Base-by-base conservation (phyloP, 179 eudicot genomes). In the Beta lomatogona region DNA sequence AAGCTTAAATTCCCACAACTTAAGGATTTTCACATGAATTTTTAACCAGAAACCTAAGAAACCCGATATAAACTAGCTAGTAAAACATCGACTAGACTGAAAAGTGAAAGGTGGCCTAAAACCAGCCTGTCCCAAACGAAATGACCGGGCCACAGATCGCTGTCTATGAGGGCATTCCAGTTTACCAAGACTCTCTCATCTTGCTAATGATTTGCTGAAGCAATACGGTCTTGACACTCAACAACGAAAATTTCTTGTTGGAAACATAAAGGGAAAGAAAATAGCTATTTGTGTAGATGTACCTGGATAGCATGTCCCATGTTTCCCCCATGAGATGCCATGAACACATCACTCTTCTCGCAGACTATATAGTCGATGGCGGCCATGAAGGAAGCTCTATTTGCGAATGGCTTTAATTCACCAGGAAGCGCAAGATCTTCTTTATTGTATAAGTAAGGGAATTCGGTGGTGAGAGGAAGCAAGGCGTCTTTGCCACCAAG, bases 261-360 rank as follows among this genome's bases (percentile, higher is more conserved):
- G 28, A 15, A 4, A 64, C 41, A 48, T 25, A 25, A 3, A 22
- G 3, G 9, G 41, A 25, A 25, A 64, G 21, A 61, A 60, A 21
- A n/a, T 8, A 21, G 28, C 28, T 61, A 48, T 48, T 36, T 48
- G 53, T 9, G 53, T 48, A 48, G 53, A 48, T 48, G 19, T 83
- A 94, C 98, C 98, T 94, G 98, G 31, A 96, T 82, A 5, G 98
- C 98, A 41, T 89, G 99, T 45, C 97, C 97, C 98, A 96, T 94
- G 83, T 96, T 96, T 80, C 99, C 99, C 53, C 99, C 99, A 45
- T 96, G 99, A 80, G 99, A 96, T 21, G 97, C 90, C 97, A 94
- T 91, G 86, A 96, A 96, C 5, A 93, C 97, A 36, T 96, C 94
- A 64, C 99, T 96, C 79, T 88, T 89, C 85, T 92, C 98, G 50